Conservation (phyloP, 352 stramenopile species). For the Globisporangium paroecandrum region DNA sequence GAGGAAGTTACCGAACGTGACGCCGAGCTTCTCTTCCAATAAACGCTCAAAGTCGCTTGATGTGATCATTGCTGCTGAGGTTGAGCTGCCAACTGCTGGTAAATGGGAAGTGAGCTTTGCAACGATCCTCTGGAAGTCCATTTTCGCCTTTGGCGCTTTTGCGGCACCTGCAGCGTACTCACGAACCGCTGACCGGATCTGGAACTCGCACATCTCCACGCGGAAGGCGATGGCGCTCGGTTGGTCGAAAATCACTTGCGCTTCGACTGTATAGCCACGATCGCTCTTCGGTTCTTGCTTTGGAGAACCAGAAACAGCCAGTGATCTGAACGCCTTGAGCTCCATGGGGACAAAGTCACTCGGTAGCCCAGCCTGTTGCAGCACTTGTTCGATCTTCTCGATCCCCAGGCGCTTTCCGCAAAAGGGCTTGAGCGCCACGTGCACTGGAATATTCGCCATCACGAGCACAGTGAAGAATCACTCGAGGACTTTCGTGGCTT, state of each 20-base stretch:
- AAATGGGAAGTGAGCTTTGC: slow-evolving; percentile 21
- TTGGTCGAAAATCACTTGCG: slow-evolving; percentile 19
- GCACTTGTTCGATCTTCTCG: slow-evolving; percentile 3
- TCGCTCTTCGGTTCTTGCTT: neutral
- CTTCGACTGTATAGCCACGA: neutral
- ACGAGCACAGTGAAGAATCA: slow-evolving; percentile 28
- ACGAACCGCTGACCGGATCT: slow-evolving; percentile 33
- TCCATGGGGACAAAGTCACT: slow-evolving; percentile 16
- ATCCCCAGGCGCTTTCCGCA: slow-evolving; percentile 2
- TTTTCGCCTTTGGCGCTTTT: slow-evolving; percentile 21
- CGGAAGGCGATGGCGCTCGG: slow-evolving; percentile 30
- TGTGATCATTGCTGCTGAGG: slow-evolving; percentile 10
- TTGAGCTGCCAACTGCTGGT: neutral
- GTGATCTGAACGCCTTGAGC: slow-evolving; percentile 7
- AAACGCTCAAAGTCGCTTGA: slow-evolving; percentile 25
- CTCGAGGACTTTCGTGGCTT: slow-evolving; percentile 17
- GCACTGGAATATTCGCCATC: slow-evolving; percentile 20
- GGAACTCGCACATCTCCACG: slow-evolving; percentile 46
- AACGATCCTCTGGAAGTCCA: slow-evolving; percentile 30
- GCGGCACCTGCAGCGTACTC: slow-evolving; percentile 8
- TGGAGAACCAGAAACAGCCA: neutral
- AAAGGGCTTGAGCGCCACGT: slow-evolving; percentile 14
- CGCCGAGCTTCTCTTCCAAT: slow-evolving; percentile 33
- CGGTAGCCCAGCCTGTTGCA: slow-evolving; percentile 11
- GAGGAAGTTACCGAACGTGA: slow-evolving; percentile 25